Evolutionary conservation across 2,329 filamentous ascomycete species (phyloP).

Genomic region (Allantophomopsis cytisporea): DNA sequence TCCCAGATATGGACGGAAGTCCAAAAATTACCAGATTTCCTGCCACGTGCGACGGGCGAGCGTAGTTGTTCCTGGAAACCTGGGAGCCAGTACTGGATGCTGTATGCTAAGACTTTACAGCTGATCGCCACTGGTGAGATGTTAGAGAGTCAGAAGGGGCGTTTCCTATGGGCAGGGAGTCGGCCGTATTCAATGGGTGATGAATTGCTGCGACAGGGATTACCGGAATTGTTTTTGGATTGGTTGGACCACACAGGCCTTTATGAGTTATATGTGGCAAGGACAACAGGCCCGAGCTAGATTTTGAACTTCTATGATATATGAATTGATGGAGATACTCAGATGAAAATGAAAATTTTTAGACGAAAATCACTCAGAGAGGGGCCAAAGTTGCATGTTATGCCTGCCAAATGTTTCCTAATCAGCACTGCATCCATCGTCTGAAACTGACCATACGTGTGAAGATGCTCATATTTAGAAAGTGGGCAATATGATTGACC

Average conservation of each 20-base stretch:
- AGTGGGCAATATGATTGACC: too few species aligned
- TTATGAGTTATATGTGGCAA: background rate
- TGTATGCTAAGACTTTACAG: slow-evolving; percentile 1
- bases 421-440: too few species aligned
- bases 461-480: too few species aligned
- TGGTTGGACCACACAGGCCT: slow-evolving; percentile 3
- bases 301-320: too few species aligned
- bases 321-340: too few species aligned
- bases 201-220: slow-evolving; percentile 4
- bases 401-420: too few species aligned
- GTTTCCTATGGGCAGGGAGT: background rate
- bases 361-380: too few species aligned
- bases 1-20: slow-evolving; percentile 1
- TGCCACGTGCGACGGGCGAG: background rate
- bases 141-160: slow-evolving; percentile 1
- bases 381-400: too few species aligned
- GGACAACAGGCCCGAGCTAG: too few species aligned
- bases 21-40: background rate
- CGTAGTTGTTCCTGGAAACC: slow-evolving; percentile 2
- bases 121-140: background rate
- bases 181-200: slow-evolving; percentile 3
- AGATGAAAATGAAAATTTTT: too few species aligned
- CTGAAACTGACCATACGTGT: too few species aligned
- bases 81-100: slow-evolving; percentile 1
- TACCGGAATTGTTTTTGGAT: slow-evolving; percentile 3